Percentiles rank a stretch among this genome's conserved stretches.
These are phyloP conservation scores for Phytophthora pseudosyringae DNA, from an alignment of 352 stramenopile species.

Conservation along the genomic window DNA sequence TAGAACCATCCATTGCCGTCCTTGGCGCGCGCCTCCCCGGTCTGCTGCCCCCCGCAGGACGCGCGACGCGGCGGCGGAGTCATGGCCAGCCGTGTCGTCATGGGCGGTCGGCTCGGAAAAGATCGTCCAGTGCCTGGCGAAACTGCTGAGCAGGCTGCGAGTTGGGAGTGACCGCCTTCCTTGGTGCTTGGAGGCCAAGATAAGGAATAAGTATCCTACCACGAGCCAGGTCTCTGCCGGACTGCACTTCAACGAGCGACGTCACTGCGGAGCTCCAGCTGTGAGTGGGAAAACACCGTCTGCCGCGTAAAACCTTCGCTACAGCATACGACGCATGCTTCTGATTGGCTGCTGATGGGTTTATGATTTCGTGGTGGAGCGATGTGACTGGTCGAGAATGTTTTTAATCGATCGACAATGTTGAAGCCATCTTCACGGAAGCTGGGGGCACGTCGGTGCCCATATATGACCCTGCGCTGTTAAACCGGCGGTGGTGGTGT, in stretches of 20 bases:
- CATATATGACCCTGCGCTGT: neutral
- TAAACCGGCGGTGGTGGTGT: slow-evolving; percentile 1
- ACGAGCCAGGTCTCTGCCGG: slow-evolving; percentile 11
- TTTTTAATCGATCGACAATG: slow-evolving; percentile 11
- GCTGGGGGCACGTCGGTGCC: slow-evolving; percentile 1
- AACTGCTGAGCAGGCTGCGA: slow-evolving; percentile 15
- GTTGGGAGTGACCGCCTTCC: neutral
- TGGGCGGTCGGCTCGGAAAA: slow-evolving; percentile 1
- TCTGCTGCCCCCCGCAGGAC: slow-evolving; percentile 45
- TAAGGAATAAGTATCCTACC: neutral
- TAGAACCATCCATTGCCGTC: slow-evolving; percentile 35
- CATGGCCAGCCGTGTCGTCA: slow-evolving; percentile 12
- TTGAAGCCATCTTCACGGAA: slow-evolving; percentile 19
- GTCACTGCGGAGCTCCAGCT: too few relatives aligned
- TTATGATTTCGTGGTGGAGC: slow-evolving; percentile 8
- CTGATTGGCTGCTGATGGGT: slow-evolving; percentile 12
- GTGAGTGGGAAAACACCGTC: too few relatives aligned
- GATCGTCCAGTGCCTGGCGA: slow-evolving; percentile 3
- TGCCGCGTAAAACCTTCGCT: neutral
- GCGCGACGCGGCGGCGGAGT: slow-evolving; percentile 24
- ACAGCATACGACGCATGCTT: neutral
- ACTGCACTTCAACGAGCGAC: slow-evolving; percentile 24
- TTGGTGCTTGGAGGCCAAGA: neutral
- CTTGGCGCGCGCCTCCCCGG: slow-evolving; percentile 32
- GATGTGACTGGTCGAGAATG: slow-evolving; percentile 13